A percentile compares a stretch with the other conserved stretches of the same genome.
phyloP scores from a whole-genome alignment of 495 filamentous ascomycete genomes.

The Acidomyces sp. region DNA sequence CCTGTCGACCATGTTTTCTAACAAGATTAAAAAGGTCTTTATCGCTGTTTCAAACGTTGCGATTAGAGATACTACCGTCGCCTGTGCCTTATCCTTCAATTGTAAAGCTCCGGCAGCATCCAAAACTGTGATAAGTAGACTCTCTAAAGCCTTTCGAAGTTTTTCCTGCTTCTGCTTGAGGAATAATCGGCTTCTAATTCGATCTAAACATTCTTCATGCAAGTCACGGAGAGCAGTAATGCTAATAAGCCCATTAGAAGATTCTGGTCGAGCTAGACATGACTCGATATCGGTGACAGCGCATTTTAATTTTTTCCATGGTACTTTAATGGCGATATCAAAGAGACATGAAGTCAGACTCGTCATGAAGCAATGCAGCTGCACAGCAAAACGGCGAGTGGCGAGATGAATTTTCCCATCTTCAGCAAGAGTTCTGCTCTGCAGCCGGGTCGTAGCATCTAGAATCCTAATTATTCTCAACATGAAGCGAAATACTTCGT shows the following conservation, averaged over 20 bases:
- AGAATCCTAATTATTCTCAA: slow-evolving; percentile 69
- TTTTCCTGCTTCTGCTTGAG: slow-evolving; percentile 56
- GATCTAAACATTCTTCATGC: slow-evolving; percentile 66
- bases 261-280: neutral
- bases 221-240: slow-evolving; percentile 52
- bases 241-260: slow-evolving; percentile 32
- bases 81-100: neutral
- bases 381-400: slow-evolving; percentile 16
- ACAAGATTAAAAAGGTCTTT: neutral
- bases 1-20: neutral
- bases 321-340: slow-evolving; percentile 54
- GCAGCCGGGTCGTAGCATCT: slow-evolving; percentile 59
- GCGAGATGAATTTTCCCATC: slow-evolving; percentile 32
- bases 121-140: slow-evolving; percentile 60
- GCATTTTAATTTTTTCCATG: slow-evolving; percentile 56
- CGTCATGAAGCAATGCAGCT: slow-evolving; percentile 9
- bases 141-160: slow-evolving; percentile 60
- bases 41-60: neutral
- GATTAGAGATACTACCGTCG: neutral
- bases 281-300: slow-evolving; percentile 51
- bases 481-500: slow-evolving; percentile 65
- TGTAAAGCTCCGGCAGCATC: neutral
- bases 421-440: slow-evolving; percentile 13
- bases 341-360: slow-evolving; percentile 58
- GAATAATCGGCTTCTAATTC: slow-evolving; percentile 61